Base-by-base conservation (phyloP, 1,284 basidiomycete genomes). In the Sporisorium scitamineum region DNA sequence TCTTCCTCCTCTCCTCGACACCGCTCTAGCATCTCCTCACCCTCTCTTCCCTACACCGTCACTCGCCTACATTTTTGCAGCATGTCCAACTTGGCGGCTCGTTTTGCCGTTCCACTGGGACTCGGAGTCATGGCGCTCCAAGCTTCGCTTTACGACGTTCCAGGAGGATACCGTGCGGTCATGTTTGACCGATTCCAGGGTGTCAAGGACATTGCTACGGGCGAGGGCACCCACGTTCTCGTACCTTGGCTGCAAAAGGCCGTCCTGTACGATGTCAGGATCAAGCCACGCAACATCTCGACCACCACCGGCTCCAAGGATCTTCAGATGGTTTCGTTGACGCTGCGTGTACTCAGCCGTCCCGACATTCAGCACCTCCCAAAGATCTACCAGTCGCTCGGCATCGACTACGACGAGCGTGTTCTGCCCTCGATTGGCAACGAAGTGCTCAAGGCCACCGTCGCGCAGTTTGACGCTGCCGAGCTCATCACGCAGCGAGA, bases 121-220 rank as follows among this genome's bases (percentile, higher is more conserved):
- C 65, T 84, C 29, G 83, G 80, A 22, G 79, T 84, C n/a, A 73
- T 86, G 64, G 79, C 80, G 13, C 72, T 84, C n/a, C 86, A 86
- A 65, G 80, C 85, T 9, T 83, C 81, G 39, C 78, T 86, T 52
- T 86, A 85, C 75, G 85, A 86, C 67, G 86, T 86, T 16, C 84
- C 84, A 22, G 86, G 86, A 57, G 95, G 95, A 51, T 95, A 92
- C 87, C 90, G 93, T 61, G 96, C 97, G 29, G 96, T 99, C 80
- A 95, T 99, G 91, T 99, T 99, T 87, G 96, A 99, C 87, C 90
- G 96, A 82, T 99, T 99, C 87, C 90, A 92, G 61, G 97, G 97
- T 86, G 95, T 98, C 53, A 77, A 82, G 71, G 67, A 73, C 53
- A 54, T 70, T 56, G 72, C 80, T 31, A 69, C 74, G n/a, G 37